Percentiles rank a stretch among this genome's conserved stretches.
Evolutionary conservation across 768 basidiomycete species (phyloP).

Genomic region (Omphalotus guepiniiformis): DNA sequence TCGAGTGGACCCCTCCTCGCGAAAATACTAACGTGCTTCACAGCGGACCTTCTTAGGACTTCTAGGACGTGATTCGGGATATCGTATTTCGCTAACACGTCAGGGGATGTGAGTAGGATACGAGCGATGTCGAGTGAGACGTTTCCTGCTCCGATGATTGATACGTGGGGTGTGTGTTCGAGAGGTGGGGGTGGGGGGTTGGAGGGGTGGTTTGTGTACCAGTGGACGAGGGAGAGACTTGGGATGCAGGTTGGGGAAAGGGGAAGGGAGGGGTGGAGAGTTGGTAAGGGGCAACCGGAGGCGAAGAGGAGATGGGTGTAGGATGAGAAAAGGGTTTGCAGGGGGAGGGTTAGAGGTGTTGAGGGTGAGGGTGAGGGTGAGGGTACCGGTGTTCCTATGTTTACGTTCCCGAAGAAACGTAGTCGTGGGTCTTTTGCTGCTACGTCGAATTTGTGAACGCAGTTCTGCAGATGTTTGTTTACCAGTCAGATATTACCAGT

Average conservation of each 20-base stretch:
- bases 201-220: conserved; percentile 94
- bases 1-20: conserved; percentile 85
- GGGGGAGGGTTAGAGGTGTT: conserved; percentile 41
- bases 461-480: conserved; percentile 61
- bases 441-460: conserved; percentile 90
- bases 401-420: conserved; percentile 89
- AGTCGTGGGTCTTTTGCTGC: conserved; percentile 78
- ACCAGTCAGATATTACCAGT: background rate
- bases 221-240: conserved; percentile 84
- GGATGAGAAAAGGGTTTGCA: conserved; percentile 55
- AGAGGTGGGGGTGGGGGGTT: conserved; percentile 57
- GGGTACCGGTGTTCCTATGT: conserved; percentile 30
- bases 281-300: conserved; percentile 74
- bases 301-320: conserved; percentile 89
- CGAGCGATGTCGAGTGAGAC: conserved; percentile 91
- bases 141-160: conserved; percentile 91
- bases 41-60: conserved; percentile 53
- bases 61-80: conserved; percentile 72
- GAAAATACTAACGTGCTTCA: conserved; percentile 78
- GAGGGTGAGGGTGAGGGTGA: conserved; percentile 7
- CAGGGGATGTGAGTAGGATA: conserved; percentile 73
- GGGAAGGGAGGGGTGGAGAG: conserved; percentile 50
- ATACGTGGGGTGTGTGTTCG: conserved; percentile 63
- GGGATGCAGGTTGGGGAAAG: conserved; percentile 53
- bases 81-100: conserved; percentile 65